Conservation (phyloP, 2,329 filamentous ascomycete genomes). For the Talaromyces verruculosus region DNA sequence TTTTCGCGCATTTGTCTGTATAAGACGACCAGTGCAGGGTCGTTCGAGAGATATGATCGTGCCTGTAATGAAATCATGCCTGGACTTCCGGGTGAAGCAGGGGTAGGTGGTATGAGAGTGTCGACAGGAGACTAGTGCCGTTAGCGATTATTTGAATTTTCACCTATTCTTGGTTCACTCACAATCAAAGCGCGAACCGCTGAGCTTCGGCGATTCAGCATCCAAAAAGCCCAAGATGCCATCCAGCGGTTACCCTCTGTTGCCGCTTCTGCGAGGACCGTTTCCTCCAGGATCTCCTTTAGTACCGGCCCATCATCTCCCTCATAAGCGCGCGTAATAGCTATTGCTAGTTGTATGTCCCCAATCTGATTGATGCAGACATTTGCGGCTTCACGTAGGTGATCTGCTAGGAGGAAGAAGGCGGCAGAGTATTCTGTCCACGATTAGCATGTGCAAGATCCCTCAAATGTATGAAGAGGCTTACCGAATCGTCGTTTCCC, state of each 20-base stretch:
- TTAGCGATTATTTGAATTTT: slow-evolving; percentile 23
- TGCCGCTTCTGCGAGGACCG: slow-evolving; percentile 73
- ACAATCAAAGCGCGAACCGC: slow-evolving; percentile 81
- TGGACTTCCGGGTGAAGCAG: slow-evolving; percentile 61
- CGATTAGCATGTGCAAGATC: slow-evolving; percentile 8
- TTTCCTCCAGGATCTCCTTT: slow-evolving; percentile 71
- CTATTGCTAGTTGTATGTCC: slow-evolving; percentile 85
- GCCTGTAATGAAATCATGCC: slow-evolving; percentile 61
- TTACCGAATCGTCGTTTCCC: slow-evolving; percentile 83
- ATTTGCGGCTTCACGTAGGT: slow-evolving; percentile 78
- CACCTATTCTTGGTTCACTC: slow-evolving; percentile 36
- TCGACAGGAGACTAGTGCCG: slow-evolving; percentile 69
- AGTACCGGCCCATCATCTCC: slow-evolving; percentile 77
- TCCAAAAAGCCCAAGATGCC: slow-evolving; percentile 93
- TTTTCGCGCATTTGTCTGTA: slow-evolving; percentile 83
- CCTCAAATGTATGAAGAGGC: slow-evolving; percentile 27
- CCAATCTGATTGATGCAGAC: slow-evolving; percentile 84
- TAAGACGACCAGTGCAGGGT: slow-evolving; percentile 81
- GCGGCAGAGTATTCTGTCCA: slow-evolving; percentile 81
- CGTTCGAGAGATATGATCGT: slow-evolving; percentile 81
- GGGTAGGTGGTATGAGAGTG: slow-evolving; percentile 56
- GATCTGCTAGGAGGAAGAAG: slow-evolving; percentile 89
- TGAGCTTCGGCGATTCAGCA: slow-evolving; percentile 77
- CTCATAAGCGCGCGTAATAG: slow-evolving; percentile 83
- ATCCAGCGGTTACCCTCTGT: slow-evolving; percentile 88